Evolutionary conservation across 257 asterid genomes (phyloP).

Genomic region (Nemophila menziesii): DNA sequence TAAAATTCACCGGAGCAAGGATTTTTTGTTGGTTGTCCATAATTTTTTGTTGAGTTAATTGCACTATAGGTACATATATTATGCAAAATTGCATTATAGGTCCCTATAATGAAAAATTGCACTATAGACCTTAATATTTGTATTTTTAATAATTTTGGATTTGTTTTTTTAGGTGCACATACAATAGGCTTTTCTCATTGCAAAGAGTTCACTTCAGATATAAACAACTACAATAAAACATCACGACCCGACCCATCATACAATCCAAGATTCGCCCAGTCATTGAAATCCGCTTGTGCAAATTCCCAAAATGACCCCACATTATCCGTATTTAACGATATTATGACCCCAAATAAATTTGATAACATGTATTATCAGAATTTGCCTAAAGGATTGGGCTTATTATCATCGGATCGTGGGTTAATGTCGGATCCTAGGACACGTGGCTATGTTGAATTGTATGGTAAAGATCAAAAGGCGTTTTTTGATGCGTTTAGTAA

Average conservation of each 20-base stretch:
- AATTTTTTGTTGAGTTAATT: too few relatives aligned
- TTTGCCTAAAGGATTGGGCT: slow-evolving; percentile 3
- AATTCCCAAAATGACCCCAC: neutral
- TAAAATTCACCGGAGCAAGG: too few relatives aligned
- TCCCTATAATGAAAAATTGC: too few relatives aligned
- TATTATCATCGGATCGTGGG: slow-evolving; percentile 1
- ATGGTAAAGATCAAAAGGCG: neutral
- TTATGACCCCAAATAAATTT: neutral
- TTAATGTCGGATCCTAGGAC: neutral
- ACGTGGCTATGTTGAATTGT: neutral
- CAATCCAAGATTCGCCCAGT: neutral
- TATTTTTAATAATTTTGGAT: too few relatives aligned
- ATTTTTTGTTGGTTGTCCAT: too few relatives aligned
- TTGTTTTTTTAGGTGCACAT: too few relatives aligned
- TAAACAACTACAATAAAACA: neutral
- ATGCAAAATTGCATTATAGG: too few relatives aligned
- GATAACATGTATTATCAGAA: slow-evolving; percentile 5
- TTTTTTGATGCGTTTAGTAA: neutral
- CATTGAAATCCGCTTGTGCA: neutral
- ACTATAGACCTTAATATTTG: too few relatives aligned
- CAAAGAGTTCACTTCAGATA: slow-evolving; percentile 4
- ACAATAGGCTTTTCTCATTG: slow-evolving; percentile 9
- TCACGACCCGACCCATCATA: neutral
- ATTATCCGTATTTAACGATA: neutral
- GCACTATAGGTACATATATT: too few relatives aligned